Conservation (phyloP, 192 early-diverging fungal genomes). For the Coemansia sp. region DNA sequence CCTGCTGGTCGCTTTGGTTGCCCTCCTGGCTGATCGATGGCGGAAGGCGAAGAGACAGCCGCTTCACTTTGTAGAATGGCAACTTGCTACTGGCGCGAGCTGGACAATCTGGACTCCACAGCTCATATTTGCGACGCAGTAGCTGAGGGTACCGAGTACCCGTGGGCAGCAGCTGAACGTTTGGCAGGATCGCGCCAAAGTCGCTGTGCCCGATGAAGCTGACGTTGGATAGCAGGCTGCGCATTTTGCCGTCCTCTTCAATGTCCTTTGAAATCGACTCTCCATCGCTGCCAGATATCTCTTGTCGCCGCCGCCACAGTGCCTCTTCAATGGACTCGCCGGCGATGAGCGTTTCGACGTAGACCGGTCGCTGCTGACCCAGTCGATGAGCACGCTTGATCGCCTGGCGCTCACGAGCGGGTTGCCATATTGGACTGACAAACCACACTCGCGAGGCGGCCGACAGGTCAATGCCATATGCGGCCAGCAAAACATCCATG, state of each 20-base stretch:
- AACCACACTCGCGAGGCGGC: constrained; percentile 70
- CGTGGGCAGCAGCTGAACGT: constrained; percentile 9
- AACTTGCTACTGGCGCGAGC: not conserved
- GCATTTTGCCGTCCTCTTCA: constrained; percentile 50
- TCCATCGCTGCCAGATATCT: constrained; percentile 18
- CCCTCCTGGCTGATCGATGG: not conserved
- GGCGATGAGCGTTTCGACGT: constrained; percentile 39
- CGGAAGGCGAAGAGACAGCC: constrained; percentile 21
- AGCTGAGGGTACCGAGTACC: constrained; percentile 24
- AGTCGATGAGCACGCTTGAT: constrained; percentile 83
- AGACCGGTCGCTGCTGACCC: constrained; percentile 55
- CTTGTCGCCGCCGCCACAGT: constrained; percentile 36
- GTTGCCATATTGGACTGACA: constrained; percentile 68
- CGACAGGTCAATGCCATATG: constrained; percentile 76
- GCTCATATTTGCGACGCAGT: constrained; percentile 21
- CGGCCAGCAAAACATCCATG: constrained; percentile 52
- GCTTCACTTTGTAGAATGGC: constrained; percentile 26
- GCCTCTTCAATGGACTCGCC: constrained; percentile 41
- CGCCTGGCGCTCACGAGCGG: constrained; percentile 71
- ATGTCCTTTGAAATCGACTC: constrained; percentile 20
- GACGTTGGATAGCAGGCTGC: constrained; percentile 30
- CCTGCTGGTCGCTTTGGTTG: not conserved
- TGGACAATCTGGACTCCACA: constrained; percentile 23
- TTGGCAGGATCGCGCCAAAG: constrained; percentile 2
- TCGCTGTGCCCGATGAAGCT: constrained; percentile 14